Percentiles rank a stretch among this genome's conserved stretches.
These are phyloP conservation scores for Xylaria flabelliformis DNA, from an alignment of 495 filamentous ascomycete species.

Conservation along the genomic window DNA sequence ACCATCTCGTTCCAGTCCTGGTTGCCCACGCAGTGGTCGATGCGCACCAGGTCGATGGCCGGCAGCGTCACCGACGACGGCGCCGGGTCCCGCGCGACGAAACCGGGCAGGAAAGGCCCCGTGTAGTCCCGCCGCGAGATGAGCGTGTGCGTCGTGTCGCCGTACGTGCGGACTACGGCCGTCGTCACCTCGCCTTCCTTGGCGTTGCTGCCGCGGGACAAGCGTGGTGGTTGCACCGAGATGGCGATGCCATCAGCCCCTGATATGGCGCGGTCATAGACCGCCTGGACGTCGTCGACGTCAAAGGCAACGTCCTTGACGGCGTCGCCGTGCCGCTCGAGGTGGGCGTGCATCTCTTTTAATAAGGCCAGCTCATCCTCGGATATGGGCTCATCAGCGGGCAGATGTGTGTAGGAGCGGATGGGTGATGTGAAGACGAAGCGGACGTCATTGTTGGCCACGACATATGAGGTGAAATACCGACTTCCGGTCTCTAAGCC, in stretches of 20 bases:
- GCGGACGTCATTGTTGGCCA: slow-evolving; percentile 75
- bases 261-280: slow-evolving; percentile 70
- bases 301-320: slow-evolving; percentile 93
- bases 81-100: slow-evolving; percentile 54
- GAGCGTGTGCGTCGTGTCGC: slow-evolving; percentile 89
- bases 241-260: slow-evolving; percentile 64
- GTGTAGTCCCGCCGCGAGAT: slow-evolving; percentile 70
- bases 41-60: slow-evolving; percentile 66
- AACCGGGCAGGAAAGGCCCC: slow-evolving; percentile 84
- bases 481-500: slow-evolving; percentile 88
- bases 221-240: slow-evolving; percentile 63
- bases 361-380: slow-evolving; percentile 63
- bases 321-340: slow-evolving; percentile 83
- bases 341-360: slow-evolving; percentile 73
- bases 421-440: slow-evolving; percentile 88
- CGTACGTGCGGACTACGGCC: slow-evolving; percentile 85
- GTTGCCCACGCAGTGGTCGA: slow-evolving; percentile 96
- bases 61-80: slow-evolving; percentile 54
- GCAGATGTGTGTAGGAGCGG: slow-evolving; percentile 61
- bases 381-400: slow-evolving; percentile 57
- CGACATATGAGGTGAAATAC: slow-evolving; percentile 76
- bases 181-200: slow-evolving; percentile 64
- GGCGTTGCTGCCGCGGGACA: slow-evolving; percentile 50
- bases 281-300: slow-evolving; percentile 80
- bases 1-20: slow-evolving; percentile 92